Conservation (phyloP, 495 filamentous ascomycete genomes). For the Hamigera avellanea region DNA sequence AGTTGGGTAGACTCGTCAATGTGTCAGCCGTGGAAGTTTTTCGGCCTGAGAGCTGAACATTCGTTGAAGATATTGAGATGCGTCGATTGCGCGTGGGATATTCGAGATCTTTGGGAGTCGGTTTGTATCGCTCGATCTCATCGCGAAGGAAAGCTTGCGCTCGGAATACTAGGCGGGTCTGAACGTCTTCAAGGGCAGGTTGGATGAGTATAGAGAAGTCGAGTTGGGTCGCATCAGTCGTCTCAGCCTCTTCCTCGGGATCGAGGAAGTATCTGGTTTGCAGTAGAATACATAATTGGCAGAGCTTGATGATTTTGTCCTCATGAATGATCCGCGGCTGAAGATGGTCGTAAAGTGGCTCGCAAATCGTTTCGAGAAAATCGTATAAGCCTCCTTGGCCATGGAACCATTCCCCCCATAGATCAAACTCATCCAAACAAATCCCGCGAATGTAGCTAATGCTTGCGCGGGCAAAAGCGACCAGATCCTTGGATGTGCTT, state of each 20-base stretch:
- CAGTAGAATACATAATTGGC: slow-evolving; percentile 68
- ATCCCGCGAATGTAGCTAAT: slow-evolving; percentile 61
- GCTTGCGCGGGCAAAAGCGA: slow-evolving; percentile 55
- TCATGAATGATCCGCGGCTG: slow-evolving; percentile 61
- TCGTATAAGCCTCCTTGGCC: slow-evolving; percentile 57
- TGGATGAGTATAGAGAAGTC: slow-evolving; percentile 59
- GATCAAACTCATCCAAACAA: slow-evolving; percentile 62
- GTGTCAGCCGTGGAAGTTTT: slow-evolving; percentile 31
- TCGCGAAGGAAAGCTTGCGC: slow-evolving; percentile 54
- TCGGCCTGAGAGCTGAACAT: slow-evolving; percentile 33
- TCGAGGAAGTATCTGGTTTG: slow-evolving; percentile 75
- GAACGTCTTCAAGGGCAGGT: slow-evolving; percentile 59
- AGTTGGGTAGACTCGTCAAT: slow-evolving; percentile 37
- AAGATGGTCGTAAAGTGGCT: slow-evolving; percentile 64
- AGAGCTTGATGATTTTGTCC: slow-evolving; percentile 60
- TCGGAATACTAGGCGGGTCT: slow-evolving; percentile 63
- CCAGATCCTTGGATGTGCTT: slow-evolving; percentile 55
- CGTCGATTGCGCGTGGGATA: slow-evolving; percentile 43
- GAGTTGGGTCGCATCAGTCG: slow-evolving; percentile 39
- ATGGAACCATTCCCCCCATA: slow-evolving; percentile 68
- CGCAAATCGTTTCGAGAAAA: slow-evolving; percentile 61
- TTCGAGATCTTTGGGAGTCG: slow-evolving; percentile 58
- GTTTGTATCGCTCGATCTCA: slow-evolving; percentile 60
- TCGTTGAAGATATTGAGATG: slow-evolving; percentile 35
- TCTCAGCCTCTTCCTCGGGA: slow-evolving; percentile 56